A percentile compares a stretch with the other conserved stretches of the same genome.
Conservation (phyloP, 108 stramenopile genomes). For the Cylindrotheca closterium region DNA sequence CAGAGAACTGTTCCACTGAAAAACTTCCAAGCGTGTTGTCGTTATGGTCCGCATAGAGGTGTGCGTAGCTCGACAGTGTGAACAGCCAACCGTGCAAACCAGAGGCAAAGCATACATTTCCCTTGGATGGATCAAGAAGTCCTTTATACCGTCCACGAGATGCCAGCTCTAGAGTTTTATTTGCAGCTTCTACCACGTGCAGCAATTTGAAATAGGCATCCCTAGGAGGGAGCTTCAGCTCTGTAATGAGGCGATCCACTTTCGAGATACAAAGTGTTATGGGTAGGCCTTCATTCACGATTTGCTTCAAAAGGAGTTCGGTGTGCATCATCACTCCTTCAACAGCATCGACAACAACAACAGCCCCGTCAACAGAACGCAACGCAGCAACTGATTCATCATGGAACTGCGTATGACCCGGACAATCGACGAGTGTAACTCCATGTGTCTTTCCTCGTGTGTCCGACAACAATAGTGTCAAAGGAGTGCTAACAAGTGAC, state of each 20-base stretch:
- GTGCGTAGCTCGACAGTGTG: slow-evolving; percentile 86
- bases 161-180: slow-evolving; percentile 61
- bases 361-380: slow-evolving; percentile 83
- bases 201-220: slow-evolving; percentile 96
- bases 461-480: slow-evolving; percentile 82
- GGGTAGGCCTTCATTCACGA: slow-evolving; percentile 78
- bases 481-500: slow-evolving; percentile 89
- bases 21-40: slow-evolving; percentile 67
- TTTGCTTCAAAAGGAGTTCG: slow-evolving; percentile 82
- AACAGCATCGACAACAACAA: slow-evolving; percentile 93
- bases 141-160: slow-evolving; percentile 70
- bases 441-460: slow-evolving; percentile 87
- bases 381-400: slow-evolving; percentile 93
- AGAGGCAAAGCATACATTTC: slow-evolving; percentile 92
- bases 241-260: slow-evolving; percentile 94
- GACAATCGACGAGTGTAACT: slow-evolving; percentile 91
- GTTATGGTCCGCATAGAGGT: slow-evolving; percentile 74
- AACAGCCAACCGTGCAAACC: slow-evolving; percentile 91
- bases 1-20: slow-evolving; percentile 70
- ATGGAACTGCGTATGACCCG: slow-evolving; percentile 94
- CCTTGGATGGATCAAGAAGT: slow-evolving; percentile 67
- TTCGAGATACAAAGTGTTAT: slow-evolving; percentile 88
- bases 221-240: slow-evolving; percentile 92
- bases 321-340: slow-evolving; percentile 97
- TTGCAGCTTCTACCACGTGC: slow-evolving; percentile 88